Percentiles rank a stretch among this genome's conserved stretches.
These are phyloP conservation scores for Pelargonium nanum DNA, from an alignment of 345 rosid genomes.

Conservation along the genomic window DNA sequence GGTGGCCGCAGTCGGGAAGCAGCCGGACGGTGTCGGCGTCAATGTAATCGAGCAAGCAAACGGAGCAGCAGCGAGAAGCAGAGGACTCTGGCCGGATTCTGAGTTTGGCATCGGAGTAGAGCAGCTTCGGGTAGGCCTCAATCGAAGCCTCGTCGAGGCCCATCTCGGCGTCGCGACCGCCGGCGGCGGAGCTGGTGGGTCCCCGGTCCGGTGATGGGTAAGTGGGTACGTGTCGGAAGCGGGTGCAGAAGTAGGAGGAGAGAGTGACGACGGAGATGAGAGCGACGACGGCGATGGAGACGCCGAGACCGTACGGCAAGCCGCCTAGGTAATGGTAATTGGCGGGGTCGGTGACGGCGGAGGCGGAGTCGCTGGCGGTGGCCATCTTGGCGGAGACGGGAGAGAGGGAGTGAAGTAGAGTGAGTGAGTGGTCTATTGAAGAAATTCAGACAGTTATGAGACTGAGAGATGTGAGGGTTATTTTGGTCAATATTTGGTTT, in stretches of 20 bases:
- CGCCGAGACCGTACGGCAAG: constrained; percentile 34
- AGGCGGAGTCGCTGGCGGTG: constrained; percentile 9
- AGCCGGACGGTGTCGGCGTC: constrained; percentile 37
- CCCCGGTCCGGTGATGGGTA: background rate
- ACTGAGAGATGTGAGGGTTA: no score
- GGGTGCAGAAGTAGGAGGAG: constrained; percentile 35
- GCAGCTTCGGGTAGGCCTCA: constrained; percentile 59
- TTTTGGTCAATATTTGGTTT: no score
- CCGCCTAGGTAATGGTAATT: constrained; percentile 21
- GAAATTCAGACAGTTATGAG: no score
- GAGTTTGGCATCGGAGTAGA: constrained; percentile 49
- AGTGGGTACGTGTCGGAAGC: constrained; percentile 5
- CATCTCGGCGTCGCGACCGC: constrained; percentile 19
- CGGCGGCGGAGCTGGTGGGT: constrained; percentile 7
- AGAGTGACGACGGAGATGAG: constrained; percentile 32
- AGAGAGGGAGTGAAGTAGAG: no score
- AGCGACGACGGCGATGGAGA: constrained; percentile 32
- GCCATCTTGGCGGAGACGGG: no score
- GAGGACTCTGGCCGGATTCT: constrained; percentile 14
- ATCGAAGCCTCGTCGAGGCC: constrained; percentile 75
- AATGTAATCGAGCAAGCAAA: constrained; percentile 78
- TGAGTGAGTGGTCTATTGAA: no score
- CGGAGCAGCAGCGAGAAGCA: constrained; percentile 54
- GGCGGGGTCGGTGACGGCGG: constrained; percentile 7
- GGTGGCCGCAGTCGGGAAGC: constrained; percentile 71